These are phyloP conservation scores for Starmerella kuoi DNA, from an alignment of 805 yeast species.

Conservation along the genomic window DNA sequence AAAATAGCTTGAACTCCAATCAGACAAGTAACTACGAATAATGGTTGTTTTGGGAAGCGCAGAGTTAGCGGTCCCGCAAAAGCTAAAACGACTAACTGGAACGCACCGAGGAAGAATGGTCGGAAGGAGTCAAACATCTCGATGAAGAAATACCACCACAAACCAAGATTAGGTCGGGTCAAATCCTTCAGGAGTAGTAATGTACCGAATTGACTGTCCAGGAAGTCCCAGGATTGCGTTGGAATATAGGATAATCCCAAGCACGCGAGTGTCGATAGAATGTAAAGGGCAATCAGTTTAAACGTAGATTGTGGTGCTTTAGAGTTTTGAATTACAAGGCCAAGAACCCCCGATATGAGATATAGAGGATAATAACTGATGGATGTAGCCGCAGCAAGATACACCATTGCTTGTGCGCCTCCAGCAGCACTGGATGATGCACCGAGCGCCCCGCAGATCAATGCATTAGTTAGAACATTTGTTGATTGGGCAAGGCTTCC, in stretches of 20 bases:
- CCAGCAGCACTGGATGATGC: constrained; percentile 29
- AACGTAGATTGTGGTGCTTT: not conserved
- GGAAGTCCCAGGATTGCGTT: constrained; percentile 31
- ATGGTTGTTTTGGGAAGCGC: constrained; percentile 47
- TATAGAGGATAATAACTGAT: constrained; percentile 51
- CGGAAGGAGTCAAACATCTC: constrained; percentile 88
- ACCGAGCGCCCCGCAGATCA: constrained; percentile 38
- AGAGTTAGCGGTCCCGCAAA: constrained; percentile 65
- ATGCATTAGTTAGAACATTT: constrained; percentile 45
- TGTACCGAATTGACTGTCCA: constrained; percentile 44
- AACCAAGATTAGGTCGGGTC: constrained; percentile 70
- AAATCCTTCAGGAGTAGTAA: constrained; percentile 50
- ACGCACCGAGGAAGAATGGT: constrained; percentile 69
- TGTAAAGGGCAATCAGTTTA: constrained; percentile 14
- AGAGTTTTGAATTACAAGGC: constrained; percentile 11
- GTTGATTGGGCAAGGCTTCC: constrained; percentile 62
- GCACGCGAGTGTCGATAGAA: constrained; percentile 15
- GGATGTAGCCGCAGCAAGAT: constrained; percentile 52
- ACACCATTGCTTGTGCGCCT: constrained; percentile 36
- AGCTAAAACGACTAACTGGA: constrained; percentile 58
- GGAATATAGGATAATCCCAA: constrained; percentile 23
- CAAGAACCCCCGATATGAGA: constrained; percentile 46
- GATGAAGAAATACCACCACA: constrained; percentile 98
- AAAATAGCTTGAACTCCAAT: constrained; percentile 50
- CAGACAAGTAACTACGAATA: constrained; percentile 41